Conservation (phyloP, 2,329 filamentous ascomycete genomes). For the Cordyceps farinosa region DNA sequence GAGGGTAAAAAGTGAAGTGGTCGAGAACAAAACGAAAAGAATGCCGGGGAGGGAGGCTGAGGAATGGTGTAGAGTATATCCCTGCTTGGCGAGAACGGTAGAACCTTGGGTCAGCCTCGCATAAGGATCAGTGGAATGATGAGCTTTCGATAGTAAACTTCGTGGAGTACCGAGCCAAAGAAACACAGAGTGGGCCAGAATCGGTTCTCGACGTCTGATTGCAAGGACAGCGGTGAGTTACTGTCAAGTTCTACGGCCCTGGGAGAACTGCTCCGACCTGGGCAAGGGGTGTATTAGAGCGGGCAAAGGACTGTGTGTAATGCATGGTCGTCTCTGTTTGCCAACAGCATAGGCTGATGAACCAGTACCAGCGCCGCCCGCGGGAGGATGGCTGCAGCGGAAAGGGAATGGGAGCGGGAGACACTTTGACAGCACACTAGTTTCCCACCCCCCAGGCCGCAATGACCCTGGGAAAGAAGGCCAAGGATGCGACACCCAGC, state of each 20-base stretch:
- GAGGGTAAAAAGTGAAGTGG: conserved; percentile 1
- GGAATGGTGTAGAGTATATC: conserved; percentile 18
- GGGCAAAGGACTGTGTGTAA: background rate
- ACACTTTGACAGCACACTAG: conserved; percentile 16
- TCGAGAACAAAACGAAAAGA: background rate
- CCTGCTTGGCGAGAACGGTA: conserved; percentile 1
- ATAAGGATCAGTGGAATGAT: conserved; percentile 14
- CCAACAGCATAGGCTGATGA: conserved; percentile 2
- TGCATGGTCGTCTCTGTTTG: background rate
- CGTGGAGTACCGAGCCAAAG: conserved; percentile 7
- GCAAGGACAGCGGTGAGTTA: conserved; percentile 13
- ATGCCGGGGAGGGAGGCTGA: conserved; percentile 7
- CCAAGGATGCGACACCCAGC: conserved; percentile 3
- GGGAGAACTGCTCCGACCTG: background rate
- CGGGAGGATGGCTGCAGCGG: conserved; percentile 7
- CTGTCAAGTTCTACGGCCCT: background rate
- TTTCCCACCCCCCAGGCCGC: background rate
- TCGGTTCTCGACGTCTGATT: conserved; percentile 10
- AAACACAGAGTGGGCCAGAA: conserved; percentile 12
- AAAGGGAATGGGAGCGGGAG: conserved; percentile 2
- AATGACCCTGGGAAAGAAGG: conserved; percentile 3
- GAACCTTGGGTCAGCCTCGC: conserved; percentile 15
- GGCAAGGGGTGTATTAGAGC: background rate
- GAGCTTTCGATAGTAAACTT: conserved; percentile 10
- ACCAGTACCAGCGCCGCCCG: background rate